Evolutionary conservation across 176 grass and related monocot species (phyloP).

Genomic region (Carex kokanica): DNA sequence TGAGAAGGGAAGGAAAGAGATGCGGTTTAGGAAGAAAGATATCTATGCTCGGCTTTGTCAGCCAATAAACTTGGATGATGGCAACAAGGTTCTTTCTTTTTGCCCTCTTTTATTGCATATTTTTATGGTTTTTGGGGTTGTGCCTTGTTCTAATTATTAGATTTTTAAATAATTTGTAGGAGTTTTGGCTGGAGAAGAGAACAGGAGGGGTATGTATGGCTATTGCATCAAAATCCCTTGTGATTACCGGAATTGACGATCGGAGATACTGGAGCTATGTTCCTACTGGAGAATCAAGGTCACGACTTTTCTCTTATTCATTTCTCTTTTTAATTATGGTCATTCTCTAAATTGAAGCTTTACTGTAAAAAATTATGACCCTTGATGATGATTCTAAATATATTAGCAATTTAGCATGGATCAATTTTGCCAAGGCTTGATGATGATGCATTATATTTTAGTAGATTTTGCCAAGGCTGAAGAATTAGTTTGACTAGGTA

Average conservation of each 20-base stretch:
- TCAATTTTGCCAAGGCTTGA: background rate
- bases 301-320: background rate
- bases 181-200: slow-evolving; percentile 85
- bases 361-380: background rate
- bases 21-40: slow-evolving; percentile 51
- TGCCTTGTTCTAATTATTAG: background rate
- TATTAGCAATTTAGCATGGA: no score
- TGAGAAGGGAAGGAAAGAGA: slow-evolving; percentile 19
- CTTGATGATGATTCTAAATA: background rate
- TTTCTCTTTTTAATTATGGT: background rate
- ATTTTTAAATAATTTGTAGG: slow-evolving; percentile 37
- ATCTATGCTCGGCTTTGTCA: slow-evolving; percentile 66
- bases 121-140: background rate
- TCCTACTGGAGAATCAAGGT: slow-evolving; percentile 85
- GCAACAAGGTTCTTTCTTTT: slow-evolving; percentile 45
- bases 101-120: background rate
- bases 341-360: background rate
- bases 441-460: no score
- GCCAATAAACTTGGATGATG: slow-evolving; percentile 57
- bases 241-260: slow-evolving; percentile 79
- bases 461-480: background rate
- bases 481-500: background rate
- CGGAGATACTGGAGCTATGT: slow-evolving; percentile 82
- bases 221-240: slow-evolving; percentile 65
- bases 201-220: slow-evolving; percentile 75